Evolutionary conservation across 2,329 filamentous ascomycete genomes (phyloP), one percentile per base, ranked within the genome.

Genomic region (Fusarium marasasianum): DNA sequence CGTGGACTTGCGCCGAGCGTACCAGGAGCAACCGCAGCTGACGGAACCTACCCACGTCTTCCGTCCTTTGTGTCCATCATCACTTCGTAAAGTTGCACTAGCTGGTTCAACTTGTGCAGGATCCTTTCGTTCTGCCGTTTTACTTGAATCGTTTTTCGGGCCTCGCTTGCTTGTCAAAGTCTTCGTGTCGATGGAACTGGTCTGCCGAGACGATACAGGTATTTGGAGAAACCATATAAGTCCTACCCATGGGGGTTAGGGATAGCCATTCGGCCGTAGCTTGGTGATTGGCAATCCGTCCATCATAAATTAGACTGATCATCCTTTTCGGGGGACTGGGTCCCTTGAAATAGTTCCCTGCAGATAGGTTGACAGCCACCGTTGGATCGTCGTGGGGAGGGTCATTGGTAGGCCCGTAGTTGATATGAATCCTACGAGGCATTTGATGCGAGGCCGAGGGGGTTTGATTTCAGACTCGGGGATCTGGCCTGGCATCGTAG

Each of bases 321-420:
- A 1, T 8, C 20, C 38, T 41, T n/a, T n/a, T 2, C 1, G 7
- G 40, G 38, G 40, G 12, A 13, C 1, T 41, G 4, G 40, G 20
- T 5, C 20, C 33, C 0, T 14, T n/a, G 20, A 9, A 41, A 1
- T 2, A 41, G 40, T 14, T 41, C 20, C 12, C 20, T 5, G 22
- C 0, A 41, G 1, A 14, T 35, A 0, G 14, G 33, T 35, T 35
- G 0, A 1, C 33, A 35, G 14, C 7, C 14, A 35, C 0, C 0
- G 14, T 0, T 1, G 7, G 14, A 35, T 15, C 6, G 33, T 35
- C 1, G 14, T 35, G 2, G 33, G 14, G 0, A 35, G 14, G 33
- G 1, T 15, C 14, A 14, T 8, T 15, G 6, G 14, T 15, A 35
- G 33, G 6, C 33, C 33, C 6, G 6, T 35, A 35, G 33, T 15